phyloP scores from a whole-genome alignment of 306 rosid species.

The Heteromeles arbutifolia region DNA sequence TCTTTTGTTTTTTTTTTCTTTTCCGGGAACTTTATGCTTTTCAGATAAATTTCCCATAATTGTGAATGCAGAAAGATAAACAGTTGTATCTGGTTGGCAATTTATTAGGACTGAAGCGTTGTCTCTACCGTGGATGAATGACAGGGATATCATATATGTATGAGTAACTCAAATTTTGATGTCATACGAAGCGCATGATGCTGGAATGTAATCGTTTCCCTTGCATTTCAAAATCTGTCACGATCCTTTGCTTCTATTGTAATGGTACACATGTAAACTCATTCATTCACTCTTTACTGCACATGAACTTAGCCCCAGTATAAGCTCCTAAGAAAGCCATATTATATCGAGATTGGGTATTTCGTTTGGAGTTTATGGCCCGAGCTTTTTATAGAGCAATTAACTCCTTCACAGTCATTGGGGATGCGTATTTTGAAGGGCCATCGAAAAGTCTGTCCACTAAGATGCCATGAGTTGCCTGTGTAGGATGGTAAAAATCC shows the following conservation, averaged over 20 bases:
- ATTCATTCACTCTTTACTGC: neutral
- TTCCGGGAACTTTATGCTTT: neutral
- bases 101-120: neutral
- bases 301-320: neutral
- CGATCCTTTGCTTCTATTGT: neutral
- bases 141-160: no score
- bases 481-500: conserved; percentile 72
- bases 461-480: conserved; percentile 39
- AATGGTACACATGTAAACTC: neutral
- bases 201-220: neutral
- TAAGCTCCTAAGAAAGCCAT: neutral
- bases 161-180: neutral
- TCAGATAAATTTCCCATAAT: neutral
- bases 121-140: neutral
- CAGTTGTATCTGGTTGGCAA: neutral
- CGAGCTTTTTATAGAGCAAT: conserved; percentile 27
- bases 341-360: neutral
- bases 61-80: neutral
- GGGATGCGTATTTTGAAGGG: conserved; percentile 37
- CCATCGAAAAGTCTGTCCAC: conserved; percentile 43
- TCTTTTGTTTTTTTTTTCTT: neutral
- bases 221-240: neutral
- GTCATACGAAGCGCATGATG: neutral
- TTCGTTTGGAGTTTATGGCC: no score
- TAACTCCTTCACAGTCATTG: conserved; percentile 49